Percentiles rank a stretch among this genome's conserved stretches.
phyloP scores from a whole-genome alignment of 2,329 filamentous ascomycete genomes.

The Exophiala aquamarina region DNA sequence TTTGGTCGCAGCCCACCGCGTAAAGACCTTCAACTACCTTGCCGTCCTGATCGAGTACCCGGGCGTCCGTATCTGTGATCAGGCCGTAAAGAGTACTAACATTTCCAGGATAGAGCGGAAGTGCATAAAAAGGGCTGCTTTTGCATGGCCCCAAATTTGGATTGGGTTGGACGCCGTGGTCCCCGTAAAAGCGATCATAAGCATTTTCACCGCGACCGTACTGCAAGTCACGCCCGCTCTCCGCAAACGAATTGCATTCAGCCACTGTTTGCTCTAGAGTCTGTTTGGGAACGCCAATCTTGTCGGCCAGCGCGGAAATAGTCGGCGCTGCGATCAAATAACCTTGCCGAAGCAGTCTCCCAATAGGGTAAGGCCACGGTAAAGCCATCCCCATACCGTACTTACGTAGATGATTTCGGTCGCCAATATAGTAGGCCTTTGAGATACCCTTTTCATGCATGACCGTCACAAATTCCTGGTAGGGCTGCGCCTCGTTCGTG shows the following conservation, averaged over 20 bases:
- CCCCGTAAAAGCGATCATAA: constrained; percentile 35
- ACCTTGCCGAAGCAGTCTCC: not conserved
- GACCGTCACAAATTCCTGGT: not conserved
- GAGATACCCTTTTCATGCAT: not conserved
- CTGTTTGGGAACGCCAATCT: not conserved
- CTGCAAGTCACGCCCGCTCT: constrained; percentile 33
- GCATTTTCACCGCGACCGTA: constrained; percentile 34
- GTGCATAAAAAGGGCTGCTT: constrained; percentile 34
- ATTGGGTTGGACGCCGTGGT: constrained; percentile 31
- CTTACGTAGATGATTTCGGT: not conserved
- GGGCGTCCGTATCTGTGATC: constrained; percentile 34
- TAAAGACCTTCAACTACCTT: constrained; percentile 34
- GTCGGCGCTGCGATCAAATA: constrained; percentile 1
- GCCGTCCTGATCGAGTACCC: constrained; percentile 28
- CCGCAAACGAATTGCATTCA: constrained; percentile 32
- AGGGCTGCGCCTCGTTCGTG: too few species aligned
- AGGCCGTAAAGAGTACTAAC: constrained; percentile 35
- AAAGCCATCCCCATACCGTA: constrained; percentile 4
- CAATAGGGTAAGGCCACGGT: not conserved
- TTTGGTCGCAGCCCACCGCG: constrained; percentile 36
- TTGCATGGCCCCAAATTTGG: constrained; percentile 33
- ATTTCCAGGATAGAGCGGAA: constrained; percentile 37
- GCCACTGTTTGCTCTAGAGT: not conserved
- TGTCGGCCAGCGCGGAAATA: not conserved
- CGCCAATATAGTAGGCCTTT: not conserved